Evolutionary conservation across 108 stramenopile species (phyloP).

Genomic region (Skeletonema potamos): DNA sequence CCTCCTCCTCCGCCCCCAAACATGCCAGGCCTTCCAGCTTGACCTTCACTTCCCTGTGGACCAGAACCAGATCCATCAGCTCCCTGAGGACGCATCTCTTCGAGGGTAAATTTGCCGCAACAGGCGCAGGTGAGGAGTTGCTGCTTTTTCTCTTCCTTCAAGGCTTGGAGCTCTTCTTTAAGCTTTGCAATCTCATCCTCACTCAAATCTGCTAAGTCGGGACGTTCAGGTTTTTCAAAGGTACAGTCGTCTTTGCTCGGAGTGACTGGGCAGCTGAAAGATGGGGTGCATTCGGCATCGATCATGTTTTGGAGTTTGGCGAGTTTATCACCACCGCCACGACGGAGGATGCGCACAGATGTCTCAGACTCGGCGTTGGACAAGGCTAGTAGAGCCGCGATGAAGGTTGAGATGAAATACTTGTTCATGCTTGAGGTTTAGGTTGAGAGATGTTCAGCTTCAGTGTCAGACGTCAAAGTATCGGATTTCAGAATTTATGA

Average conservation of each 20-base stretch:
- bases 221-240: background rate
- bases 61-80: background rate
- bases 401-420: background rate
- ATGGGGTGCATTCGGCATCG: background rate
- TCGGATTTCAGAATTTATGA: background rate
- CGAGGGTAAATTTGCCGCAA: background rate
- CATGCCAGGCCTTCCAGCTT: background rate
- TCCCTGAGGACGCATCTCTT: background rate
- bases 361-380: background rate
- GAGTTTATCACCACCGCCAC: background rate
- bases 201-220: background rate
- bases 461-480: no score
- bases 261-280: background rate
- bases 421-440: background rate
- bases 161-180: background rate
- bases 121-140: background rate
- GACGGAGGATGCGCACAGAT: background rate
- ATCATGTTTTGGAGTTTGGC: constrained; percentile 1
- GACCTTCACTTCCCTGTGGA: no score
- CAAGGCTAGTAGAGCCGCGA: background rate
- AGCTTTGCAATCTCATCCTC: background rate
- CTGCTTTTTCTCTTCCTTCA: background rate
- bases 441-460: no score
- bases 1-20: background rate
- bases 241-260: background rate